Base-by-base conservation (phyloP, 345 rosid genomes). In the Moricandia arvensis region DNA sequence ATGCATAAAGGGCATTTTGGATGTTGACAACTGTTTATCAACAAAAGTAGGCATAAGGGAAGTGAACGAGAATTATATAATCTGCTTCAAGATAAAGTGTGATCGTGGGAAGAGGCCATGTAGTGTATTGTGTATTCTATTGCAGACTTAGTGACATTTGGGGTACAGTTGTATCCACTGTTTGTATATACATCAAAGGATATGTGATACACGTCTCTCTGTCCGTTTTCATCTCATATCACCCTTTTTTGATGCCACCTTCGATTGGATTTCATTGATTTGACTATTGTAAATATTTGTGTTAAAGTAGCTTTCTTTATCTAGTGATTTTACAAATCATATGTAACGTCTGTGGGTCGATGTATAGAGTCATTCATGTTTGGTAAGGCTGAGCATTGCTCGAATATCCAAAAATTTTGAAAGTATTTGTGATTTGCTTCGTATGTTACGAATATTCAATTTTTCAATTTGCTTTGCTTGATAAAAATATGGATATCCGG, bases 261-360 rank as follows among this genome's bases (percentile, higher is more conserved):
- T 68, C 24, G 43, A 68, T 60, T 49, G 31, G 68, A 68, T 62
- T 75, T 68, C 68, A 60, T 35, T 75, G 74, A 60, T 75, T 68
- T 68, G 74, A 68, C 79, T 68, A 59, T 68, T 68, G 6, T 60
- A 59, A 45, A 43, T 68, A 13, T 35, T n/a, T 60, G 53, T 75
- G 45, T 51, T 49, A 68, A 75, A 68, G 74, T 68, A 61, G 55
- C 69, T 68, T 68, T 75, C 55, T 16, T 29, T 51, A 60, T 68
- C 33, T 16, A 53, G 7, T 15, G 15, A 47, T n/a, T 51, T 68
- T 59, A 68, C 62, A 26, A 61, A 35, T 37, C 41, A 6, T 54
- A 17, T 60, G 30, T 41, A 68, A 68, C 12, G 69, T 60, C 64
- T 75, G 79, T 62, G 68, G 73, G 59, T 72, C 34, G 6, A 65